Evolutionary conservation across 2,329 filamentous ascomycete species (phyloP), one percentile per base, ranked within the genome.

Genomic region (Ascochyta fabae): DNA sequence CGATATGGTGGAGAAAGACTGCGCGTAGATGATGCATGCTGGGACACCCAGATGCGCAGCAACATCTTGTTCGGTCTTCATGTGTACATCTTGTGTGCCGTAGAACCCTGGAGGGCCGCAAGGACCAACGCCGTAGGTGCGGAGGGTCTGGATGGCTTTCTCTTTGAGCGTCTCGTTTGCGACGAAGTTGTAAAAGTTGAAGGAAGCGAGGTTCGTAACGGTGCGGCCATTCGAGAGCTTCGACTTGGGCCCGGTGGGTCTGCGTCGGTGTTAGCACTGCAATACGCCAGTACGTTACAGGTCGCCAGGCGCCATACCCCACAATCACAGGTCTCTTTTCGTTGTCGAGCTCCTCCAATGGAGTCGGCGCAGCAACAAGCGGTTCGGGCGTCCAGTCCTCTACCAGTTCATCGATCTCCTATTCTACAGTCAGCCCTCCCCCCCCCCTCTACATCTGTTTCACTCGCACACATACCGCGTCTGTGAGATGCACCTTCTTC

Each of bases 31-130:
- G 65, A 99, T 98, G 72, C 92, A 96, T 29, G 89, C 88, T 50
- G 93, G 87, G 1, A 91, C 91, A 23, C 95, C 95, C 24, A 99
- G 79, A 73, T 94, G 96, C 9, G 90, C 85, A 23, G 95, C 92
- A 70, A 99, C 93, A 74, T 98, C 94, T 53, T 91, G 86, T 78
- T 99, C 95, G 15, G 92, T 92, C 81, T 96, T 95, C 86, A 97
- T 94, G 77, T 99, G 95, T 41, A 98, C 93, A 77, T 99, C 95
- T 75, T 98, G 94, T 29, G 92, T 99, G 62, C 93, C 95, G 79
- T 99, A 99, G 80, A 99, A 99, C 62, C 96, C 93, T 6, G 95
- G 95, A 16, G 95, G 95, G 19, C 95, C 95, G 74, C 95, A 99
- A 53, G 95, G 94, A 8, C 95, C 96, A 36, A 99, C 96, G 53